Evolutionary conservation across 179 eudicot species (phyloP).

Genomic region (Beta macrorhiza): DNA sequence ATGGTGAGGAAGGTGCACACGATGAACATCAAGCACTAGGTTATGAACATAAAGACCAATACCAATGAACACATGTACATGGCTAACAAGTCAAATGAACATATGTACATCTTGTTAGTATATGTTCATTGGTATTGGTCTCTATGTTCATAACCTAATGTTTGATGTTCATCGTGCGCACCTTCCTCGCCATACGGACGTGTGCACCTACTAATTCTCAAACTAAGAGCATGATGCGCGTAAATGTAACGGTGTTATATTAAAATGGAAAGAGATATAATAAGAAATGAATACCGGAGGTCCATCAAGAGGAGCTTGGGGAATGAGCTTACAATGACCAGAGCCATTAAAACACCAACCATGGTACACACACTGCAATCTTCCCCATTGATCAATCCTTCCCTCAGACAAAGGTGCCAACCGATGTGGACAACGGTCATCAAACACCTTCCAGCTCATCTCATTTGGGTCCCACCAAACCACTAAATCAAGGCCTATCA

Average conservation of each 20-base stretch:
- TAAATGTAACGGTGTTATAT: no score
- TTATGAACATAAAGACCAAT: no score
- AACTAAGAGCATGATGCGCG: not conserved
- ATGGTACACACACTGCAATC: slow-evolving; percentile 86
- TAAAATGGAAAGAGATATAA: not conserved
- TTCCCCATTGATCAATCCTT: slow-evolving; percentile 72
- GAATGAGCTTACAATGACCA: slow-evolving; percentile 73
- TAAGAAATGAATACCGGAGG: slow-evolving; percentile 48
- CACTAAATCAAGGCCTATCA: slow-evolving; percentile 67
- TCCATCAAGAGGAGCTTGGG: slow-evolving; percentile 73
- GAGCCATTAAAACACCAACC: slow-evolving; percentile 84
- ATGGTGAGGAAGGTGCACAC: no score
- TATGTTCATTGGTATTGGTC: no score
- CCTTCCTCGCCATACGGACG: no score
- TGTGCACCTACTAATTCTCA: no score
- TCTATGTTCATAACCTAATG: no score
- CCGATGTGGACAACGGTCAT: slow-evolving; percentile 72
- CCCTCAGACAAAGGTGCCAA: slow-evolving; percentile 85
- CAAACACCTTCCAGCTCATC: slow-evolving; percentile 68
- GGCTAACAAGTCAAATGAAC: no score
- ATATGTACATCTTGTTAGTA: no score
- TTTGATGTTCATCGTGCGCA: no score
- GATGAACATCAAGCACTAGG: no score
- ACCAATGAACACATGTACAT: no score
- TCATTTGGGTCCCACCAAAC: slow-evolving; percentile 80